Conservation (phyloP, 768 basidiomycete genomes). For the Boletus sp. region DNA sequence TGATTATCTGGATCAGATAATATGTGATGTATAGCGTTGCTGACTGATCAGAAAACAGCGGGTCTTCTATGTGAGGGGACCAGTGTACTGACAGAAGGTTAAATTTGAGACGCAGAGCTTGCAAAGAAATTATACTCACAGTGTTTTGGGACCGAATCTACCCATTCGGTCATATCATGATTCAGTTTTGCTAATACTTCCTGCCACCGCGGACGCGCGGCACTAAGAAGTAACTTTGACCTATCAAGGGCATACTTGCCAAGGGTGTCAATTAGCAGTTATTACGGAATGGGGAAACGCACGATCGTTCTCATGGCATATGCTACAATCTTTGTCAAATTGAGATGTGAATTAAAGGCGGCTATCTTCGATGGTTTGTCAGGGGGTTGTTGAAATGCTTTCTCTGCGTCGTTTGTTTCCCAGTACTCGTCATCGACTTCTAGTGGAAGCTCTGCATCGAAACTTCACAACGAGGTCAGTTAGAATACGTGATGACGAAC, state of each 20-base stretch:
- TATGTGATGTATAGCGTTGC: conserved; percentile 57
- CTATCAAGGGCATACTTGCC: conserved; percentile 68
- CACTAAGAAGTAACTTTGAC: conserved; percentile 51
- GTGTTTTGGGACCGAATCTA: conserved; percentile 64
- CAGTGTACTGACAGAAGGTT: conserved; percentile 46
- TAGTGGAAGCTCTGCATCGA: conserved; percentile 77
- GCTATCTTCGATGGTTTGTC: conserved; percentile 56
- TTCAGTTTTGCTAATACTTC: conserved; percentile 67
- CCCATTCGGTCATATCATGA: conserved; percentile 70
- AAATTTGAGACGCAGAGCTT: not conserved
- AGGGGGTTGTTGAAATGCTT: conserved; percentile 66
- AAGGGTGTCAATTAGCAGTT: conserved; percentile 1
- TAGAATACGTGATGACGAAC: not conserved
- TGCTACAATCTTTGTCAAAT: conserved; percentile 66
- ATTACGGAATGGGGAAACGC: conserved; percentile 22
- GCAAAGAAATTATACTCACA: conserved; percentile 39
- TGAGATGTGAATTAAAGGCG: conserved; percentile 63
- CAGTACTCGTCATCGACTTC: conserved; percentile 85
- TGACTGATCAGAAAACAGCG: conserved; percentile 53
- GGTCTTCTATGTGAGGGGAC: conserved; percentile 51
- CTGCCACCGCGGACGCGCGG: conserved; percentile 52
- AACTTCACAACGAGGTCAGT: conserved; percentile 45
- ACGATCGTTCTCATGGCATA: conserved; percentile 71
- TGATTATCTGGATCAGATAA: conserved; percentile 60
- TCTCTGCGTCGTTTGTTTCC: conserved; percentile 49